Evolutionary conservation across 176 grass and related monocot genomes (phyloP).

Genomic region (Elaeis guineensis): DNA sequence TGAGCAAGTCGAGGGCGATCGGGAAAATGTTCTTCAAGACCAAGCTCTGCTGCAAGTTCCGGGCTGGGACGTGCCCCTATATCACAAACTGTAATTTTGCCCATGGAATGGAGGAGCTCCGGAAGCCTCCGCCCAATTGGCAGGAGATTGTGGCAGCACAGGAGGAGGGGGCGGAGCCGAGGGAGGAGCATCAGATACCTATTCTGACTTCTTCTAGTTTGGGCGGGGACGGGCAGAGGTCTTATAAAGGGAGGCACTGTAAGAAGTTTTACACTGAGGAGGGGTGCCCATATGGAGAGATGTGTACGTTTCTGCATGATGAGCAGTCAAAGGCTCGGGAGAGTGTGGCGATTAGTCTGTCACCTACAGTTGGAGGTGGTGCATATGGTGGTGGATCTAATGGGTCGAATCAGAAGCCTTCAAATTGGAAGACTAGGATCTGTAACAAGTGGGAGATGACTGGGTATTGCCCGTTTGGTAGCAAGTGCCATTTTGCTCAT

Average conservation of each 20-base stretch:
- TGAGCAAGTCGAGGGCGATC: constrained; percentile 65
- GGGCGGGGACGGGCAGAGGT: constrained; percentile 38
- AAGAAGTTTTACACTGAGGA: constrained; percentile 99
- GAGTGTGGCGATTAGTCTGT: constrained; percentile 89
- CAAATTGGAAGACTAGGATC: constrained; percentile 97
- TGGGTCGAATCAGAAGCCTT: constrained; percentile 53
- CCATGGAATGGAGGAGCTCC: constrained; percentile 96
- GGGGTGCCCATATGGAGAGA: constrained; percentile 84
- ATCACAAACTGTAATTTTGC: constrained; percentile 98
- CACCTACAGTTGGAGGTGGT: constrained; percentile 48
- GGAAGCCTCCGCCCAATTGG: constrained; percentile 95
- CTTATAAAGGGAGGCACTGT: constrained; percentile 85
- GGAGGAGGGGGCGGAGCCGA: constrained; percentile 39
- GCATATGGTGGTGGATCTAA: constrained; percentile 16
- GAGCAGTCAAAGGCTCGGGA: constrained; percentile 90
- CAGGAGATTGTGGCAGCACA: constrained; percentile 89
- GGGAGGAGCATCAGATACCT: constrained; percentile 71
- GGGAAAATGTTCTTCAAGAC: constrained; percentile 99
- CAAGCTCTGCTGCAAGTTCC: constrained; percentile 96
- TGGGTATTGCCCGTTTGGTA: constrained; percentile 93
- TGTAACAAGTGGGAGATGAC: constrained; percentile 99
- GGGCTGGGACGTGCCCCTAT: constrained; percentile 81
- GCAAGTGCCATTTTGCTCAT: constrained; percentile 97
- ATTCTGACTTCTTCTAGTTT: constrained; percentile 51
- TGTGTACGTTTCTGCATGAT: constrained; percentile 89